phyloP scores from a whole-genome alignment of 345 rosid genomes.

The Tarenaya hassleriana region DNA sequence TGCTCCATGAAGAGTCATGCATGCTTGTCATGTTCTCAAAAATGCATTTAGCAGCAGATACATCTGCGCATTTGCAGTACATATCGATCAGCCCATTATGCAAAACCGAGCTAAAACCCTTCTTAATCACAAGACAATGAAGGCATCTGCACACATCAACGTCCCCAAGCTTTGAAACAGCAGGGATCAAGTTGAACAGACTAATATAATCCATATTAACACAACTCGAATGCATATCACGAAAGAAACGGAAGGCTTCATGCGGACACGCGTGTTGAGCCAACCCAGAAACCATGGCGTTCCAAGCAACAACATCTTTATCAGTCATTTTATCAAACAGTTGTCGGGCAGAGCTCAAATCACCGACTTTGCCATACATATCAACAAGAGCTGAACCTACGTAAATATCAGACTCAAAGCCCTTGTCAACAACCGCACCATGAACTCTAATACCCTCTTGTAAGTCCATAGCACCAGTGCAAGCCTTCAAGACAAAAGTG shows the following conservation, averaged over 20 bases:
- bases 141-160: constrained; percentile 38
- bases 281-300: constrained; percentile 44
- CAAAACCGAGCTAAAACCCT: constrained; percentile 31
- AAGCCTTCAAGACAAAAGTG: constrained; percentile 61
- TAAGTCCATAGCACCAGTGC: constrained; percentile 34
- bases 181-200: constrained; percentile 51
- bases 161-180: constrained; percentile 43
- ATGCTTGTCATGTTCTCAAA: constrained; percentile 31
- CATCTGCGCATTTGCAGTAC: constrained; percentile 41
- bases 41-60: constrained; percentile 32
- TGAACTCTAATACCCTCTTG: constrained; percentile 47
- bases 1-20: constrained; percentile 39
- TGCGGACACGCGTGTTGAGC: constrained; percentile 28
- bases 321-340: constrained; percentile 49
- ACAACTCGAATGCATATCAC: constrained; percentile 31
- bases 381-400: constrained; percentile 46
- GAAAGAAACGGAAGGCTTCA: constrained; percentile 35
- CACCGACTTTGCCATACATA: constrained; percentile 48
- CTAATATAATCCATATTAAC: constrained; percentile 37
- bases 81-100: constrained; percentile 51
- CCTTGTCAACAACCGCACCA: constrained; percentile 28
- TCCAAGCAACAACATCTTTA: constrained; percentile 47
- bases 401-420: constrained; percentile 45
- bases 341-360: constrained; percentile 33
- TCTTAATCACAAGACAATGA: constrained; percentile 45